Evolutionary conservation across 78 protist species (phyloP).

Genomic region (Planoprotostelium fungivorum): DNA sequence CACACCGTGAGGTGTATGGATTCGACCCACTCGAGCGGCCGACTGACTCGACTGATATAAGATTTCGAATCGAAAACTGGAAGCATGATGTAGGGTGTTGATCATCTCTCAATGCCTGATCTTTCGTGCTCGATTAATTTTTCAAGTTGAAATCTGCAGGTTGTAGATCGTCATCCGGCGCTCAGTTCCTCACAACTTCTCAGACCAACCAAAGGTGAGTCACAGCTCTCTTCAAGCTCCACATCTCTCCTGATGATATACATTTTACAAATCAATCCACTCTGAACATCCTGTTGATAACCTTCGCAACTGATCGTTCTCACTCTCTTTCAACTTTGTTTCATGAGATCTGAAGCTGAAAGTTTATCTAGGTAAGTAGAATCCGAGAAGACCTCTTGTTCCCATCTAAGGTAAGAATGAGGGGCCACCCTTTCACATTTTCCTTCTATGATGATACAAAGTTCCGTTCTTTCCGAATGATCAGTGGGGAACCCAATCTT

Average conservation of each 20-base stretch:
- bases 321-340: neutral
- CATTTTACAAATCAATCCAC: neutral
- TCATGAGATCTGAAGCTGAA: neutral
- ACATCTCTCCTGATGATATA: neutral
- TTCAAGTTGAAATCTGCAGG: neutral
- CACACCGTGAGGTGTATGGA: constrained; percentile 61
- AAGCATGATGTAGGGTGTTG: neutral
- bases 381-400: neutral
- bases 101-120: neutral
- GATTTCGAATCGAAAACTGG: constrained; percentile 41
- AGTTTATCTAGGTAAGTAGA: neutral
- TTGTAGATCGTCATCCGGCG: neutral
- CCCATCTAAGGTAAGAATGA: neutral
- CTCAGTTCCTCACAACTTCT: neutral
- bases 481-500: neutral
- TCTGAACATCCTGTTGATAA: neutral
- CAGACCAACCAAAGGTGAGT: neutral
- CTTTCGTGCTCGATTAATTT: neutral
- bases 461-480: neutral
- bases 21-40: constrained; percentile 46
- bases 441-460: neutral
- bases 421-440: neutral
- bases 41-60: constrained; percentile 47
- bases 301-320: neutral
- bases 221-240: neutral